Evolutionary conservation across 768 basidiomycete genomes (phyloP), one percentile per base, ranked within the genome.

Genomic region (Leucosporidium scottii): DNA sequence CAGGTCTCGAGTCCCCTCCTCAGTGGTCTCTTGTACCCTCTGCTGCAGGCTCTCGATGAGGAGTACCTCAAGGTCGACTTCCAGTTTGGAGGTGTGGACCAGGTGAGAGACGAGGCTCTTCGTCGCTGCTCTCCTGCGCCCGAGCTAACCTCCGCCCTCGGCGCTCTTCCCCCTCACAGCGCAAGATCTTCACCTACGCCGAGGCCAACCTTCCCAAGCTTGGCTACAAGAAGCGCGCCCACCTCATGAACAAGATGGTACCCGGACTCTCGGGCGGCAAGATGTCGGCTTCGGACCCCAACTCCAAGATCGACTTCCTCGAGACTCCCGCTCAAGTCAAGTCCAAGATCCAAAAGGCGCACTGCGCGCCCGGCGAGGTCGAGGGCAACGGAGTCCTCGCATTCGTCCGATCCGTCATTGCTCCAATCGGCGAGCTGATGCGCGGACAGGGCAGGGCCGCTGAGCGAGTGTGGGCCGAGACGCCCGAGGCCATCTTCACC

Each of bases 181-280:
- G 94, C 66, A 98, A 98, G 81, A 97, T 98, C 76, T 99, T 99
- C 80, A 97, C 92, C 25, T 94, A 94, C 75, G 93, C 96, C 10
- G 93, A 98, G 77, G 84, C 89, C 74, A 93, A 93, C 84, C 87
- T 99, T 61, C 96, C 96, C 6, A 83, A 85, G 69, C 83, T 98
- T 39, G 96, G 94, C 47, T 98, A 97, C 81, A 80, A 81, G 61
- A 97, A 96, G 79, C 91, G 94, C 44, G 90, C 93, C 0, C 96
- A 99, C 78, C 82, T 99, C 55, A 99, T 99, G 96, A 99, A 97
- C 79, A 82, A 85, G 44, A 98, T 98, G 93, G 91, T 98, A 0
- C 74, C 75, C 58, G 74, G 74, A 4, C 67, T 81, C n/a, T 76
- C 78, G 47, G 81, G 81, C 71, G 81, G 91, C 23, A 99, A 99